A percentile compares a stretch with the other conserved stretches of the same genome.
Evolutionary conservation across 2,329 filamentous ascomycete species (phyloP).

Genomic region (Rhynchosporium agropyri): DNA sequence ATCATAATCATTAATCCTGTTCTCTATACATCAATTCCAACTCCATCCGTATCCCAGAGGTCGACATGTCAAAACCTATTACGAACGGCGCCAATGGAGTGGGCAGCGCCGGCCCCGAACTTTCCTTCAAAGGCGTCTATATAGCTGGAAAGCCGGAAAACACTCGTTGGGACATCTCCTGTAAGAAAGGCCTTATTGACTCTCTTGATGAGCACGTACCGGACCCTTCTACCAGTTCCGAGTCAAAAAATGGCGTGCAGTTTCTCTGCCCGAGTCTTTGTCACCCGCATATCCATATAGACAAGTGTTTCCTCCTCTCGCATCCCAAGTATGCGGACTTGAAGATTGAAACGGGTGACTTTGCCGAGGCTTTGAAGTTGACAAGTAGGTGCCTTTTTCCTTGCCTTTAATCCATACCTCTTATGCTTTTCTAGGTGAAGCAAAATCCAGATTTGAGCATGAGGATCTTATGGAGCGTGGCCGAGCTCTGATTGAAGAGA

Average conservation of each 20-base stretch:
- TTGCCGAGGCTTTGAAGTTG: constrained; percentile 64
- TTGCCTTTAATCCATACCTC: constrained; percentile 18
- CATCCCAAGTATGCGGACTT: constrained; percentile 62
- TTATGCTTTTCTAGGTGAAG: constrained; percentile 44
- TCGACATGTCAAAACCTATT: constrained; percentile 1
- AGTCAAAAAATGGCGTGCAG: constrained; percentile 11
- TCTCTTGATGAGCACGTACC: constrained; percentile 39
- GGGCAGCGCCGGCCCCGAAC: constrained; percentile 16
- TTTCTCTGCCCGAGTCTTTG: constrained; percentile 61
- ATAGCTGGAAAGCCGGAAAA: constrained; percentile 39
- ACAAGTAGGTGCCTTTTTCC: constrained; percentile 46
- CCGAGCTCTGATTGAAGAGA: constrained; percentile 66
- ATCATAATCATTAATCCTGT: constrained; percentile 7
- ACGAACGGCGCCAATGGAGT: constrained; percentile 4
- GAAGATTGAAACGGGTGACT: constrained; percentile 61
- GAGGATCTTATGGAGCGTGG: constrained; percentile 67
- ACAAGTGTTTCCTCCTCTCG: constrained; percentile 64
- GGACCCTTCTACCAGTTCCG: constrained; percentile 1
- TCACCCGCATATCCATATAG: constrained; percentile 74
- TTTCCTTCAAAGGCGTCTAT: constrained; percentile 38
- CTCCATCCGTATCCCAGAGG: not conserved
- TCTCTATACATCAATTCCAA: constrained; percentile 1
- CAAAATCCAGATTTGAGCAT: constrained; percentile 64
- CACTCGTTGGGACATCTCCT: constrained; percentile 43
- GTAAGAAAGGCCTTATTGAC: constrained; percentile 37